Conservation (phyloP, 345 rosid species). For the Durio zibethinus region DNA sequence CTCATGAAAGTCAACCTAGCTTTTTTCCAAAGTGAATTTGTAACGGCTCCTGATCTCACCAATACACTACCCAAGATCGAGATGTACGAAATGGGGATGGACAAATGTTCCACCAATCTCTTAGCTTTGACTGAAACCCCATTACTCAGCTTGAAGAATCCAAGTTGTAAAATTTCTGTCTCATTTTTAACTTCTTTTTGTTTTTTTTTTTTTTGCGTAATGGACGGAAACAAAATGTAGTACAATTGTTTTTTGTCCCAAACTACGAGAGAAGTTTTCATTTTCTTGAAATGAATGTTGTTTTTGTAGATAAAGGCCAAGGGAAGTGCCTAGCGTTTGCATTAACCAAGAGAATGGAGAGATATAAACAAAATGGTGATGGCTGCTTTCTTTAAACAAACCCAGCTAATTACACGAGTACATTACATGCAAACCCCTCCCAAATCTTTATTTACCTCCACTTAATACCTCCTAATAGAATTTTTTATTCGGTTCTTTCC, state of each 20-base stretch:
- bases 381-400: slow-evolving; percentile 23
- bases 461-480: slow-evolving; percentile 11
- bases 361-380: slow-evolving; percentile 28
- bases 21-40: not conserved
- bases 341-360: not conserved
- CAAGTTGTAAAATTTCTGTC: not conserved
- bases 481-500: slow-evolving; percentile 28
- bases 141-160: not conserved
- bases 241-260: too few relatives aligned
- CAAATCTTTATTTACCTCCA: slow-evolving; percentile 32
- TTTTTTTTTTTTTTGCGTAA: not conserved
- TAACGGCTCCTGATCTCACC: not conserved
- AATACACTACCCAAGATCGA: not conserved
- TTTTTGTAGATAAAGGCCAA: not conserved
- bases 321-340: not conserved
- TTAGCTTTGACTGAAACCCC: not conserved
- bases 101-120: too few relatives aligned
- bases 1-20: not conserved
- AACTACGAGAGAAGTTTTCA: not conserved
- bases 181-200: not conserved
- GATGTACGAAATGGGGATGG: not conserved
- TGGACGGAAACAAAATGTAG: too few relatives aligned
- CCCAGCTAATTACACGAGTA: slow-evolving; percentile 26
- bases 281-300: not conserved
- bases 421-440: slow-evolving; percentile 26